Evolutionary conservation across 306 rosid genomes (phyloP), one percentile per base, ranked within the genome.

Genomic region (Erythrophleum fordii): DNA sequence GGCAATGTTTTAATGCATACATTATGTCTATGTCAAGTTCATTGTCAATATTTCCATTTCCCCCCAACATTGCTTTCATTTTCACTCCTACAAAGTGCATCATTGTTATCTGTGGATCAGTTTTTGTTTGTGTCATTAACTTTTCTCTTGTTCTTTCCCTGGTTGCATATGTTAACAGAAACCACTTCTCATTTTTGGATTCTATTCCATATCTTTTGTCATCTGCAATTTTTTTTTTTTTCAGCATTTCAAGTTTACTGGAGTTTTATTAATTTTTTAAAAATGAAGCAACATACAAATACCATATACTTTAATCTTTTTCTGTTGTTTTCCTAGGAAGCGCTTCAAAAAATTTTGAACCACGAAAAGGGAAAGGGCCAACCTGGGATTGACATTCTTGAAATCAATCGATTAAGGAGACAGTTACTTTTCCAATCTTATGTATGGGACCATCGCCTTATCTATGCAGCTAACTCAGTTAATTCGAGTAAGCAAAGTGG

Each of bases 401-500:
- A 95, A 84, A 87, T 95, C 84, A 90, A 93, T 79, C 87, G 89
- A 65, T 69, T 95, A 76, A 84, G 95, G 80, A 90, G 97, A 90
- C 98, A 88, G 78, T 67, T 95, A 68, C 85, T 93, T 81, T 93
- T 90, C 84, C 98, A 88, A 77, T 96, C 97, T 23, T 90, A 90
- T 64, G 73, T 90, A 85, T 96, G 98, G 99, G 98, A 91, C 82
- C 91, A 83, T 61, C 94, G 97, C 79, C 90, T 95, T 75, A 59
- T 90, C 75, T 80, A 72, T 77, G 91, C 81, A 31, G 90, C 81
- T 68, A 80, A 55, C 75, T 68, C 78, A 85, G 83, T 82, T 58
- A 84, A 81, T 60, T 79, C 80, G 70, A 78, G 70, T 78, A 62
- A 55, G 66, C 81, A 59, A 62, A 72, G 75, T 83, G 82, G 20